A percentile compares a stretch with the other conserved stretches of the same genome.
Evolutionary conservation across 805 yeast genomes (phyloP).

Genomic region (Starmerella stellata): DNA sequence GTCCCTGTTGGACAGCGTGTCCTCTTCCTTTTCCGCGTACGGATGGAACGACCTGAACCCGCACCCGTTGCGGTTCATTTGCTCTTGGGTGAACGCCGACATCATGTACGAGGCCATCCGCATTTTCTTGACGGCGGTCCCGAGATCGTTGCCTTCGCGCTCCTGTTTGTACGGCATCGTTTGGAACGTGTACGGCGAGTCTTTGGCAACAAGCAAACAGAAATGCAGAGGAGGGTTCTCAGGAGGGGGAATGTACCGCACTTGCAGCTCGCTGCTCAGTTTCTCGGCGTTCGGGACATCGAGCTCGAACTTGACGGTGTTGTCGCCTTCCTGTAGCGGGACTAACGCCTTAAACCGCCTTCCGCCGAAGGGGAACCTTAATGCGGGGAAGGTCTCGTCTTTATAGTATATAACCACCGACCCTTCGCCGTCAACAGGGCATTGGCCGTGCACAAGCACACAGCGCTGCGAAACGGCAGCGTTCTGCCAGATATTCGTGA

Average conservation of each 20-base stretch:
- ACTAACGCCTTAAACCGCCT: slow-evolving; percentile 60
- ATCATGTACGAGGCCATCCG: slow-evolving; percentile 70
- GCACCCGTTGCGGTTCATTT: slow-evolving; percentile 60
- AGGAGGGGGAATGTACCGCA: slow-evolving; percentile 37
- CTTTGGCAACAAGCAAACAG: slow-evolving; percentile 57
- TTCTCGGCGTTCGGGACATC: slow-evolving; percentile 11
- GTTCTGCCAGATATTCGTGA: slow-evolving; percentile 20
- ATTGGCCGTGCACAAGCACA: slow-evolving; percentile 24
- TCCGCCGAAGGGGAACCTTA: slow-evolving; percentile 46
- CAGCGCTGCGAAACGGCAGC: slow-evolving; percentile 21
- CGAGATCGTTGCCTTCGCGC: slow-evolving; percentile 44
- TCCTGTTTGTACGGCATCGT: slow-evolving; percentile 31
- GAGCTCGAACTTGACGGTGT: slow-evolving; percentile 34
- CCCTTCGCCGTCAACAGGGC: slow-evolving; percentile 22
- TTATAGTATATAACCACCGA: slow-evolving; percentile 30
- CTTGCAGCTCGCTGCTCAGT: slow-evolving; percentile 18
- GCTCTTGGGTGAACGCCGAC: slow-evolving; percentile 85
- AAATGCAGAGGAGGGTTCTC: slow-evolving; percentile 66
- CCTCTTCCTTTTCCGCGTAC: slow-evolving; percentile 41
- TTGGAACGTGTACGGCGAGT: slow-evolving; percentile 55
- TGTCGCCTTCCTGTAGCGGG: slow-evolving; percentile 53
- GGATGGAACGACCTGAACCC: slow-evolving; percentile 65
- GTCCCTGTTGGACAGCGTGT: slow-evolving; percentile 36
- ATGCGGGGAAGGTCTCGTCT: slow-evolving; percentile 41
- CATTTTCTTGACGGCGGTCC: slow-evolving; percentile 53